Base-by-base conservation (phyloP, 2,329 filamentous ascomycete species). In the Nigrospora osmanthi region DNA sequence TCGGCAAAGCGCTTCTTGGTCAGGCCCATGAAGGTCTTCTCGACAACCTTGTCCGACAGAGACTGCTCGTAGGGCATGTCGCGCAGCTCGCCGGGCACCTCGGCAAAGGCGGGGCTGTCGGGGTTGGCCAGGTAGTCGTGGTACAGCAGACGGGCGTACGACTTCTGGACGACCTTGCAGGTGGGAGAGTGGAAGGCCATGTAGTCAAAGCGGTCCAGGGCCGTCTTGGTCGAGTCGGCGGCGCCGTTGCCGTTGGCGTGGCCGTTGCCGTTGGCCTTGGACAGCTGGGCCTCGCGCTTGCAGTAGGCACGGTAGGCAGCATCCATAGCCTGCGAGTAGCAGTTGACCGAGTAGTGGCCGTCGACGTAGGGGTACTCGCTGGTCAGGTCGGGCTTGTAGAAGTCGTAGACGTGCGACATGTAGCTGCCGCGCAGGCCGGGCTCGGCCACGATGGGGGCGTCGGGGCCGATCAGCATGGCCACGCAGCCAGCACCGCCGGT, bases 351-450 rank as follows among this genome's bases (percentile, higher is more conserved):
- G 76, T 82, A 89, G 66, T 90, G 86, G 49, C 87, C 87, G 58
- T 91, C 87, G 47, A 91, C 87, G 60, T 87, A 83, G 52, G 87
- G 87, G 71, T 91, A 91, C 70, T 91, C 87, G 77, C 83, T 88
- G 60, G 86, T 86, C 54, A 91, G 73, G 67, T 91, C 87, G 59
- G 87, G 86, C 81, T 91, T 91, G 81, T 89, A 91, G 67, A 91
- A 91, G 67, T 91, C 87, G 68, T 91, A 93, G 57, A 83, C 83
- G 70, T 91, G 87, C 66, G 83, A 76, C 81, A 90, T 84, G 73
- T 87, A 89, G 58, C 75, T 83, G 62, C 84, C 87, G 60, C 87
- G 83, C 61, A 89, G 79, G 62, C 87, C 87, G 42, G 87, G 80
- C 70, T 91, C 87, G 53, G 85, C 72, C 49, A 83, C 85, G 51